Evolutionary conservation across 1,139 yeast genomes (phyloP), one percentile per base, ranked within the genome.

Genomic region (Entelexis sorbosivorans): DNA sequence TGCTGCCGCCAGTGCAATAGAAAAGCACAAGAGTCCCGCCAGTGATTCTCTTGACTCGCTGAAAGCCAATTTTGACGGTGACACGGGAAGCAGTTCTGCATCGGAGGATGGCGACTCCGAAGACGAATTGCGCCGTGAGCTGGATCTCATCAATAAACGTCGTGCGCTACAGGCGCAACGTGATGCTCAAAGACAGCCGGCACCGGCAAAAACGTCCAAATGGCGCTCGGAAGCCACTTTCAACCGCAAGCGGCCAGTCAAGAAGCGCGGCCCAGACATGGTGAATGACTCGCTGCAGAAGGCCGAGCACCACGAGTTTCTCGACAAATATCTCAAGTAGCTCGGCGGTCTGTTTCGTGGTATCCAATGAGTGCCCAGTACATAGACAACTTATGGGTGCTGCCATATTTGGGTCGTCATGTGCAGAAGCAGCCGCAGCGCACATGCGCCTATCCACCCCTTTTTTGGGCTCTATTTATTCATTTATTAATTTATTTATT

Each of bases 91-190:
- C 24, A 6, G 24, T 6, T 22, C 24, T 4, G 24, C 4, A 4
- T 22, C 24, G 24, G 32, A n/a, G 28, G 20, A 5, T 16, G 64
- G 60, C 31, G 68, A 64, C 24, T 31, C 36, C 4, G 61, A 61
- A n/a, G 69, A 59, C 36, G 70, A 67, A 17, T 66, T 79, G 16
- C 61, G 75, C 60, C 67, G 69, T 39, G 89, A 83, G 60, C 67
- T 82, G 24, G 76, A 73, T 38, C 74, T 74, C 57, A 38, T 54
- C 13, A 46, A 47, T 22, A 32, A 44, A 29, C 48, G 50, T 20
- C 16, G 49, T 2, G 50, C 48, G 6, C 45, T 48, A 29, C 44
- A 44, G 5, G 31, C 47, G 14, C 46, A 49, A 38, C 34, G 22
- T 11, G 39, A 16, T 6, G 29, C 36, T 3, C 10, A 22, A 29